phyloP scores from a whole-genome alignment of 768 basidiomycete species.

The Exidia glandulosa region DNA sequence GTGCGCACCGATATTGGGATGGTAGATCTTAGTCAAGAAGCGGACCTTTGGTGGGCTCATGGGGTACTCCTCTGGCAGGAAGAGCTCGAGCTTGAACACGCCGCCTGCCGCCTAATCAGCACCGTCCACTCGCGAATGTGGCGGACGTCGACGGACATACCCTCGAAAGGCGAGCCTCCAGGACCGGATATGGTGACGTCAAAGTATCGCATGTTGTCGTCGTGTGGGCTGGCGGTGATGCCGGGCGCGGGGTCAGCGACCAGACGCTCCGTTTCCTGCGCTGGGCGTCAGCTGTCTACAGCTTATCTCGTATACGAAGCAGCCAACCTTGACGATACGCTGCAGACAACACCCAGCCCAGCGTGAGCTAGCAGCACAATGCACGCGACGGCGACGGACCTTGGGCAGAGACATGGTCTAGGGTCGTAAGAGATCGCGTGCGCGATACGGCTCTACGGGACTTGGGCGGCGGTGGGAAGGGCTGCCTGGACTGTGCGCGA shows the following conservation, averaged over 20 bases:
- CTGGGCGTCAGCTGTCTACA: conserved; percentile 6
- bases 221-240: conserved; percentile 89
- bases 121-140: background rate
- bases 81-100: conserved; percentile 90
- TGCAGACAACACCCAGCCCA: conserved; percentile 9
- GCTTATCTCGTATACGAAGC: background rate
- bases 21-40: conserved; percentile 96
- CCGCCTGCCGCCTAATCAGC: conserved; percentile 48
- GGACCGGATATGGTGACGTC: conserved; percentile 96
- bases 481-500: background rate
- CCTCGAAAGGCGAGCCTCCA: conserved; percentile 83
- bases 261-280: conserved; percentile 92
- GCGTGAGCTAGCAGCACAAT: background rate
- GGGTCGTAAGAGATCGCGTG: conserved; percentile 1
- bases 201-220: conserved; percentile 97
- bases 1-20: conserved; percentile 91
- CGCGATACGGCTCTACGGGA: background rate
- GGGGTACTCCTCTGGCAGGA: conserved; percentile 97
- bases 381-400: conserved; percentile 19
- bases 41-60: conserved; percentile 99
- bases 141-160: conserved; percentile 35
- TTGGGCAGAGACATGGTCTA: conserved; percentile 41
- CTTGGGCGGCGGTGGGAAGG: background rate
- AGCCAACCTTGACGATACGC: conserved; percentile 43
- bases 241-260: conserved; percentile 95